Base-by-base conservation (phyloP, 164 flowering plant genomes). In the Kalanchoe fedtschenkoi region DNA sequence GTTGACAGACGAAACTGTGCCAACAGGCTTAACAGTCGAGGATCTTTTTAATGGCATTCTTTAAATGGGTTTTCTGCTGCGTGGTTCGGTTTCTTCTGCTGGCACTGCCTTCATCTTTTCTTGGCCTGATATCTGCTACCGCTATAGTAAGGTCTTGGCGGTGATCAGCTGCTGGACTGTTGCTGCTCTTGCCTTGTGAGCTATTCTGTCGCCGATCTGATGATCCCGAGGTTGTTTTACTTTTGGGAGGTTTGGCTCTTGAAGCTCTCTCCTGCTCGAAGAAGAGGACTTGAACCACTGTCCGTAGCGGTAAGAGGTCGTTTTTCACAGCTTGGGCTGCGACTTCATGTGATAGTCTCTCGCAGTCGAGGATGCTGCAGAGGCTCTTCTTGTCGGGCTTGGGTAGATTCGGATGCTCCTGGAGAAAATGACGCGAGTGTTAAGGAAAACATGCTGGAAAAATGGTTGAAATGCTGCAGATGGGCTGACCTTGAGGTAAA, bases 261-360 rank as follows among this genome's bases (percentile, higher is more conserved):
- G 67, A 35, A 33, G 74, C 69, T 70, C 76, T 77, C 58, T 81
- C 96, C 65, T 87, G 96, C 17, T 91, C 96, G 33, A 76, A 77
- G 78, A 80, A 91, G 62, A 91, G 85, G 55, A 84, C 83, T 74
- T 91, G 97, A 62, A 91, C 95, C 6, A 91, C 92, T 15, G 96
- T 91, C 72, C 97, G 76, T 64, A 91, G 62, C 28, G 97, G 97
- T 6, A 91, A 76, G 34, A 83, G 72, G 68, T 89, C 96, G 46
- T 91, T 91, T 59, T 76, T 80, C 57, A 88, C 82, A 2, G 82
- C 97, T 63, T 91, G 91, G 9, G 85, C 78, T 5, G 95, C 75
- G 11, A 79, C 78, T 30, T 82, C 85, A 0, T 78, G 74, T 0
- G 97, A 87, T 65, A 91, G 65, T 61, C 80, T 91, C 56, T 80